phyloP scores from a whole-genome alignment of 139 green algal species.

The Chlorella sp. region DNA sequence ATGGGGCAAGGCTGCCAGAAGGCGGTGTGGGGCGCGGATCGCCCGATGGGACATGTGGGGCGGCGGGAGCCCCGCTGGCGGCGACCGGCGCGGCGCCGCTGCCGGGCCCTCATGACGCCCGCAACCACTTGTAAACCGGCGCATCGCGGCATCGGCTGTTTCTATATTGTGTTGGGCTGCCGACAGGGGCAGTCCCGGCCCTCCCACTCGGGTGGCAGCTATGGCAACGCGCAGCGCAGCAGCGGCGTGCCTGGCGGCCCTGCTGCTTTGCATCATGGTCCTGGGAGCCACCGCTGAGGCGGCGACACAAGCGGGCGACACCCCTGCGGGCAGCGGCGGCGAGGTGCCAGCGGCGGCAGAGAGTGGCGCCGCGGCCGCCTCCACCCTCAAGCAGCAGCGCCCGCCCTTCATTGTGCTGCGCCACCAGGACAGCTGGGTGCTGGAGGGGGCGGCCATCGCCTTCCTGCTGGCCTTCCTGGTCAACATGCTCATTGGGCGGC shows the following conservation, averaged over 20 bases:
- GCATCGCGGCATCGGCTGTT: no score
- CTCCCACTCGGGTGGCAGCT: no score
- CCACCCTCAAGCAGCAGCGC: not conserved
- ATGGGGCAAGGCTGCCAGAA: no score
- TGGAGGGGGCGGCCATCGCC: not conserved
- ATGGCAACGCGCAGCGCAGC: not conserved
- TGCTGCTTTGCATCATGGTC: not conserved
- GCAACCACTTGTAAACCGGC: no score
- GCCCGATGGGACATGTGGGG: no score
- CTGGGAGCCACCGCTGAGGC: not conserved
- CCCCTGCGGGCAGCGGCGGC: not conserved
- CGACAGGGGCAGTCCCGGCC: no score
- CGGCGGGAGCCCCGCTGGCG: no score
- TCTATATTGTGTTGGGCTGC: no score
- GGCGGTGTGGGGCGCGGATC: no score
- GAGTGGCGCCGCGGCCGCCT: not conserved
- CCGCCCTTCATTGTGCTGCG: slow-evolving; percentile 16
- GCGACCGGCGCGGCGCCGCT: no score
- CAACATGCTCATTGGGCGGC: slow-evolving; percentile 26
- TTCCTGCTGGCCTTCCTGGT: slow-evolving; percentile 22
- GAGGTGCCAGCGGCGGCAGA: not conserved
- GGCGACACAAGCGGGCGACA: not conserved
- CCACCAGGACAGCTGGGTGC: slow-evolving; percentile 18
- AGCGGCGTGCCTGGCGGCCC: not conserved
- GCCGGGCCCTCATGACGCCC: no score